phyloP scores from a whole-genome alignment of 495 filamentous ascomycete species.

The Terfezia boudieri region DNA sequence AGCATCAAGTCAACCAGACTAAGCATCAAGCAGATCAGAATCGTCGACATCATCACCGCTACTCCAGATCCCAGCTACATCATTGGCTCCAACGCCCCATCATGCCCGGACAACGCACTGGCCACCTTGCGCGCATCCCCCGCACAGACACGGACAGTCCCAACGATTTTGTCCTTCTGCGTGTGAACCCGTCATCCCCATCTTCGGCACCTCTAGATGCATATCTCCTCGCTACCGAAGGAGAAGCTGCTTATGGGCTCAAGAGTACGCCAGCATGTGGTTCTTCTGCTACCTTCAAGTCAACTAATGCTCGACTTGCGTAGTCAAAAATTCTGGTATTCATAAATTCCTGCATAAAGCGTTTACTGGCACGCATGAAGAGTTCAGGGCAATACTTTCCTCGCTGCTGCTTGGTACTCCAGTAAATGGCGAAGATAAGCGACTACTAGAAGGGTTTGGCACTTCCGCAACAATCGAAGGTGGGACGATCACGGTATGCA shows the following conservation, averaged over 20 bases:
- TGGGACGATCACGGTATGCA: conserved; percentile 7
- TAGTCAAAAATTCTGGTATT: conserved; percentile 11
- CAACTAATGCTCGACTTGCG: neutral
- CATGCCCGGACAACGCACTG: too few species aligned
- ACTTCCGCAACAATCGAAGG: conserved; percentile 10
- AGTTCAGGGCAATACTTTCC: conserved; percentile 9
- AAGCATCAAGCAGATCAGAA: too few species aligned
- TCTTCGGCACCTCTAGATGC: conserved; percentile 6
- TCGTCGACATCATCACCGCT: too few species aligned
- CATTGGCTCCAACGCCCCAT: too few species aligned
- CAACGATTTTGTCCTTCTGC: conserved; percentile 13
- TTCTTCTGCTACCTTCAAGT: neutral
- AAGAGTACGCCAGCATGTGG: conserved; percentile 3
- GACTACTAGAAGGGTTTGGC: conserved; percentile 6
- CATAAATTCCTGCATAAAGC: conserved; percentile 10
- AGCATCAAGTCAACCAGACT: too few species aligned
- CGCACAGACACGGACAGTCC: conserved; percentile 10
- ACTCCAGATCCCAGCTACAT: too few species aligned
- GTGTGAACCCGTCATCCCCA: conserved; percentile 2
- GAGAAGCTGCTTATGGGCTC: conserved; percentile 12
- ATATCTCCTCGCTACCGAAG: conserved; percentile 13
- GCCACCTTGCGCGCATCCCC: neutral
- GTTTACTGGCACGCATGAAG: conserved; percentile 8
- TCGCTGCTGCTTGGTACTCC: conserved; percentile 4
- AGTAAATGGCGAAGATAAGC: conserved; percentile 1